Conservation (phyloP, 129 eudicot genomes). For the Arctium lappa region DNA sequence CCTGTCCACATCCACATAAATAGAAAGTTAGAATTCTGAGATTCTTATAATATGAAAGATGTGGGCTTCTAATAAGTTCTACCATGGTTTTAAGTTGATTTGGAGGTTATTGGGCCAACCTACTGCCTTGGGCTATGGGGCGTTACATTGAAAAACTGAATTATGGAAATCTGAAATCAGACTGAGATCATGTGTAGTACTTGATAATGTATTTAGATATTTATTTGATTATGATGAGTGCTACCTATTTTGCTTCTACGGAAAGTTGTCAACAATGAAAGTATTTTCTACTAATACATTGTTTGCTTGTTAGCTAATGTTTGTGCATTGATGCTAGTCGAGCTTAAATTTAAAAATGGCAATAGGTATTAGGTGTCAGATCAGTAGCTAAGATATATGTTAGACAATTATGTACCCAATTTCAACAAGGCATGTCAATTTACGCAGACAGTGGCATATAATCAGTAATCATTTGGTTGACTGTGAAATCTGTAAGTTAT, state of each 20-base stretch:
- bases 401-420: neutral
- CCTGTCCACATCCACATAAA: neutral
- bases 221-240: slow-evolving; percentile 4
- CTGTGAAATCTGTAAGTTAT: neutral
- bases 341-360: neutral
- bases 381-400: slow-evolving; percentile 14
- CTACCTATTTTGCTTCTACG: neutral
- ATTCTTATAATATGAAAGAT: neutral
- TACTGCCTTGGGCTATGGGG: neutral
- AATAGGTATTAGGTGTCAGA: neutral
- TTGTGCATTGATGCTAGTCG: neutral
- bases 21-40: neutral
- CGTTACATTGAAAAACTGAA: neutral
- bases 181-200: neutral
- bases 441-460: neutral
- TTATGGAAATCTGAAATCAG: neutral
- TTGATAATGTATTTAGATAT: neutral
- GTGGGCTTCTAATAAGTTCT: neutral
- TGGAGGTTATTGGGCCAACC: neutral
- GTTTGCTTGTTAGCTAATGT: neutral
- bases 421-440: neutral
- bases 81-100: neutral
- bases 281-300: neutral
- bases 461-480: neutral
- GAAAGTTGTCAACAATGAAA: slow-evolving; percentile 6